Base-by-base conservation (phyloP, 2,329 filamentous ascomycete species). In the Aspergillus sp. region DNA sequence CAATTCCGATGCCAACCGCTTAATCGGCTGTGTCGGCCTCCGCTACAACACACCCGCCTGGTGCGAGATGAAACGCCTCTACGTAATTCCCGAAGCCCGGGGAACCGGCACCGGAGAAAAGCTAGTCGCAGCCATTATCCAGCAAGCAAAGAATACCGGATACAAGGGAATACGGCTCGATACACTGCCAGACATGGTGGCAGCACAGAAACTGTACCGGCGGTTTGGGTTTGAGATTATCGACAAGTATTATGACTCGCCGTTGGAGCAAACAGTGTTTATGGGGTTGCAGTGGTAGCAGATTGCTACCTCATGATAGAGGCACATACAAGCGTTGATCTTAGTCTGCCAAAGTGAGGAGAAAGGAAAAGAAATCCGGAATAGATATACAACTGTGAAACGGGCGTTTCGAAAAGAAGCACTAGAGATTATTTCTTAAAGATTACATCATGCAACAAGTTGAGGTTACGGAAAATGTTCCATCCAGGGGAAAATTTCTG, bases 51-150 rank as follows among this genome's bases (percentile, higher is more conserved):
- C 41, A 7, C 47, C 49, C 12, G 44, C 42, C 17, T 60, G 51
- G 54, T 76, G 74, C 54, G 80, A 83, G 59, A 76, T 83, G 66
- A 83, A 83, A 59, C 69, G 80, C 1, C 65, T 83, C 0, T 83
- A 79, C 53, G 70, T 80, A 7, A 50, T 64, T 2, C 75, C 75
- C 0, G 57, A 65, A 37, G 71, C 72, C 1, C 71, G 79, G 20
- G 75, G 79, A 2, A 54, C 68, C 10, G 77, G 78, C 0, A 58
- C 79, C 1, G 78, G 79, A 1, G 70, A 67, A 44, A 64, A 65
- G 3, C 63, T 83, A 15, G 69, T 79, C 4, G 61, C 70, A 41
- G 62, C 59, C 0, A 68, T 75, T 3, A 56, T 83, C 4, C 58
- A 60, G 4, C 62, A 66, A 30, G 80, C 79, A 19, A 68, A 57